phyloP scores from a whole-genome alignment of 1,284 basidiomycete genomes.

The Pisolithus thermaeus region DNA sequence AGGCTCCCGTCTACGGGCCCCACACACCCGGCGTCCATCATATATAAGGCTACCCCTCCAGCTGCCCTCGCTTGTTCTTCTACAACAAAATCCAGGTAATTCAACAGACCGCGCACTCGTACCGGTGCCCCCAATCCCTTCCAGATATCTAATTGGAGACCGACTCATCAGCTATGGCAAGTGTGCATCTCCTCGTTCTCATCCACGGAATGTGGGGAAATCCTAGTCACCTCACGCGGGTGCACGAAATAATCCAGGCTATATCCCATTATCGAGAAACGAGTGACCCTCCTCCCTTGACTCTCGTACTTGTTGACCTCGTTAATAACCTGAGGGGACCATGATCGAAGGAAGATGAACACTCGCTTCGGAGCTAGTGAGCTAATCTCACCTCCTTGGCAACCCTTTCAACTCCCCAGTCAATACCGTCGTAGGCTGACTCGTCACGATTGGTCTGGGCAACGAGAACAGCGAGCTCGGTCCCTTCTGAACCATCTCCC shows the following conservation, averaged over 20 bases:
- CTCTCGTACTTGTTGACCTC: slow-evolving; percentile 47
- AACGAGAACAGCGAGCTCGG: slow-evolving; percentile 44
- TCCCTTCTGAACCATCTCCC: neutral
- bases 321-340: slow-evolving; percentile 40
- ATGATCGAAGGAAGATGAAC: neutral
- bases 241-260: slow-evolving; percentile 52
- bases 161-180: slow-evolving; percentile 15
- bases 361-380: neutral
- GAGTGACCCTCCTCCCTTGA: slow-evolving; percentile 51
- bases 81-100: too few species aligned
- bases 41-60: too few species aligned
- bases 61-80: too few species aligned
- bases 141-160: too few species aligned
- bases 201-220: slow-evolving; percentile 86
- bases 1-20: too few species aligned
- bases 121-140: too few species aligned
- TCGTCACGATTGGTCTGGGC: slow-evolving; percentile 49
- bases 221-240: slow-evolving; percentile 46
- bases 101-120: too few species aligned
- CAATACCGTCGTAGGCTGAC: slow-evolving; percentile 70
- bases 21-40: too few species aligned
- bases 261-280: slow-evolving; percentile 74
- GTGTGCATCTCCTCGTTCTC: slow-evolving; percentile 59
- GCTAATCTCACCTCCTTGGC: slow-evolving; percentile 50
- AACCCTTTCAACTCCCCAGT: slow-evolving; percentile 67